Percentiles rank a stretch among this genome's conserved stretches.
Conservation (phyloP, 805 yeast genomes). For the Lipomyces kockii region DNA sequence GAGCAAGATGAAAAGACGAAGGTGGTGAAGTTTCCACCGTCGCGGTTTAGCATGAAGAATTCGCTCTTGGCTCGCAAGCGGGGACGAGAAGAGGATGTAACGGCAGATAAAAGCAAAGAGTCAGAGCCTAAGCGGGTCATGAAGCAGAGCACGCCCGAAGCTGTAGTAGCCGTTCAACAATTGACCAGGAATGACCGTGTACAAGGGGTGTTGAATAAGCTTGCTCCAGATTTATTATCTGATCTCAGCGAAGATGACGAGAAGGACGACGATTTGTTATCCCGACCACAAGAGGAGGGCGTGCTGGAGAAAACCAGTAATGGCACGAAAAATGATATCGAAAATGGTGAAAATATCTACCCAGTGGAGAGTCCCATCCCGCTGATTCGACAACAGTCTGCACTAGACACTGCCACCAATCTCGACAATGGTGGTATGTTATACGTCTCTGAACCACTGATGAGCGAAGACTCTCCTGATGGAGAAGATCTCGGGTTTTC, state of each 20-base stretch:
- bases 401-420: neutral
- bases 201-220: neutral
- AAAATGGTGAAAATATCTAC: neutral
- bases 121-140: neutral
- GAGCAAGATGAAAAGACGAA: slow-evolving; percentile 7
- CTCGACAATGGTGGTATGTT: neutral
- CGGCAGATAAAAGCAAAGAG: neutral
- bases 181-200: neutral
- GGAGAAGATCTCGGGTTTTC: neutral
- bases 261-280: neutral
- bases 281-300: neutral
- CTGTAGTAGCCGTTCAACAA: neutral
- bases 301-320: neutral
- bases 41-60: slow-evolving; percentile 24
- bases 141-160: neutral
- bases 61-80: slow-evolving; percentile 27
- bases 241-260: neutral
- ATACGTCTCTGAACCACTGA: neutral
- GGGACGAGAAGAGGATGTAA: neutral
- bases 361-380: neutral
- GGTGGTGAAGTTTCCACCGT: slow-evolving; percentile 10
- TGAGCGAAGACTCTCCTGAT: neutral
- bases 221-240: neutral
- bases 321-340: neutral
- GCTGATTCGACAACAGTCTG: neutral